Conservation (phyloP, 2,329 filamentous ascomycete genomes). For the Botrytis fabae region DNA sequence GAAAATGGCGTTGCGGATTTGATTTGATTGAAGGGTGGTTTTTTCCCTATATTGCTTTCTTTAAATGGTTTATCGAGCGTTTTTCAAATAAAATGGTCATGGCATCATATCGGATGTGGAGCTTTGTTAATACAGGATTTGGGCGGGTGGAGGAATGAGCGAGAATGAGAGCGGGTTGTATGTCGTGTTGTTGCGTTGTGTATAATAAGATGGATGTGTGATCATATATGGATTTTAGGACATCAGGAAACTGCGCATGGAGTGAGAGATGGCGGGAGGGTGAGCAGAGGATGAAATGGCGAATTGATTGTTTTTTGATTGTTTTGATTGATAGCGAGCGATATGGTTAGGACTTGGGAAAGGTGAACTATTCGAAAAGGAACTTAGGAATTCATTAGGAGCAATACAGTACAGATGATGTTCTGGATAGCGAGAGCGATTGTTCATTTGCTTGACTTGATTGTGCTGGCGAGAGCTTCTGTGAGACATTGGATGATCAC, state of each 20-base stretch:
- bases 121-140: neutral
- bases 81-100: neutral
- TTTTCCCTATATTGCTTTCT: neutral
- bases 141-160: neutral
- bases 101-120: neutral
- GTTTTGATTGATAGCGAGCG: constrained; percentile 1
- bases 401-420: neutral
- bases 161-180: neutral
- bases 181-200: neutral
- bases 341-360: neutral
- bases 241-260: neutral
- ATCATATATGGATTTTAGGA: neutral
- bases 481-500: neutral
- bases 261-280: neutral
- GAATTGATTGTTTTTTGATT: neutral
- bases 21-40: neutral
- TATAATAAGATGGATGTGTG: constrained; percentile 16
- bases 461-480: neutral
- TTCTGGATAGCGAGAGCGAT: neutral
- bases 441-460: neutral
- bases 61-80: neutral
- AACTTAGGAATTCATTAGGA: neutral
- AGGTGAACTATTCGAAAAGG: neutral
- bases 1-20: neutral
- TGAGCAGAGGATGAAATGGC: neutral